Evolutionary conservation across 495 filamentous ascomycete species (phyloP).

Genomic region (Cercophora samala): DNA sequence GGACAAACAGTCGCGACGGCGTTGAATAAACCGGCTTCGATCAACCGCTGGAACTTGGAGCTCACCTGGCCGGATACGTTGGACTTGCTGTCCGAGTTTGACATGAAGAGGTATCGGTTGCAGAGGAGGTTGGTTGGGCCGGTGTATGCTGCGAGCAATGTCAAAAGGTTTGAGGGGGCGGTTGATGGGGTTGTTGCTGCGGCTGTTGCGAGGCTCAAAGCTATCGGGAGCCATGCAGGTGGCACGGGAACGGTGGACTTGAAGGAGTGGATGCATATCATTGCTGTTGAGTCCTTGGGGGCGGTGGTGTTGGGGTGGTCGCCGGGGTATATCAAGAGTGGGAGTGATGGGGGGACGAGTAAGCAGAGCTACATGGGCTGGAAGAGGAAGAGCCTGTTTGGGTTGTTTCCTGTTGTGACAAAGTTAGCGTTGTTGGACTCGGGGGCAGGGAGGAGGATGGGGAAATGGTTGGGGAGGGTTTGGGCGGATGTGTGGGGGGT

Average conservation of each 20-base stretch:
- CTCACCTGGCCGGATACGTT: slow-evolving; percentile 32
- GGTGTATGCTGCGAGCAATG: slow-evolving; percentile 33
- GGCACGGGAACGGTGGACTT: slow-evolving; percentile 30
- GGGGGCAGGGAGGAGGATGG: not conserved
- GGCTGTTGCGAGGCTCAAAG: slow-evolving; percentile 26
- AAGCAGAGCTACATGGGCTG: slow-evolving; percentile 35
- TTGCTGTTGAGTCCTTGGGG: slow-evolving; percentile 41
- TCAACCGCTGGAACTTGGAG: slow-evolving; percentile 20
- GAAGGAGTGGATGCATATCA: slow-evolving; percentile 44
- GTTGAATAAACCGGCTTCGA: slow-evolving; percentile 23
- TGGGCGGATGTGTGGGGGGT: slow-evolving; percentile 32
- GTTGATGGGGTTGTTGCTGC: slow-evolving; percentile 34
- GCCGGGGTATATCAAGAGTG: slow-evolving; percentile 33
- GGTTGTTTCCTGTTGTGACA: slow-evolving; percentile 31
- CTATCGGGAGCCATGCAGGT: slow-evolving; percentile 19
- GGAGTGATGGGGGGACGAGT: slow-evolving; percentile 38
- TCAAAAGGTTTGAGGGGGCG: slow-evolving; percentile 36
- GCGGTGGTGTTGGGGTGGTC: slow-evolving; percentile 44
- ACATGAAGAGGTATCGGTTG: slow-evolving; percentile 37
- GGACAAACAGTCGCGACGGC: slow-evolving; percentile 29
- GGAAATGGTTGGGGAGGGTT: slow-evolving; percentile 11
- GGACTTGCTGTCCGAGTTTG: slow-evolving; percentile 39
- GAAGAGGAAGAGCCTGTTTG: slow-evolving; percentile 39
- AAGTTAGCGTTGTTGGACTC: slow-evolving; percentile 21
- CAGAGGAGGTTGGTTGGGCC: slow-evolving; percentile 42